Evolutionary conservation across 2,329 filamentous ascomycete genomes (phyloP).

Genomic region (Arthrinium phaeospermum): DNA sequence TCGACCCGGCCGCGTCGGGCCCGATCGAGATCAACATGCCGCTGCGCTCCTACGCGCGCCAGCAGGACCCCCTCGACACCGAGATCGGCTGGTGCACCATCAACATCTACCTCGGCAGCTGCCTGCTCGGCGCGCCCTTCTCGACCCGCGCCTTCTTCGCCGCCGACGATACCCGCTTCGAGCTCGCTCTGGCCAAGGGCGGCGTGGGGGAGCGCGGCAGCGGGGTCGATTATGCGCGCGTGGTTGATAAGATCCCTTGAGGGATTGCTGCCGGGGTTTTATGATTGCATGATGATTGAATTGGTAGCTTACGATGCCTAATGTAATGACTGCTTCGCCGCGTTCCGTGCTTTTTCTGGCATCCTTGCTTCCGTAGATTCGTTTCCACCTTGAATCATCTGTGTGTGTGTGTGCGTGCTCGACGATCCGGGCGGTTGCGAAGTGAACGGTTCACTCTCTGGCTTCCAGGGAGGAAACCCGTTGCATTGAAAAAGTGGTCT

Average conservation of each 20-base stretch:
- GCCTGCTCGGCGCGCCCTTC: slow-evolving; percentile 41
- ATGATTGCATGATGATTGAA: not conserved
- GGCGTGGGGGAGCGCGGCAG: slow-evolving; percentile 35
- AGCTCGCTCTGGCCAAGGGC: slow-evolving; percentile 41
- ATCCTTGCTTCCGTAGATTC: not conserved
- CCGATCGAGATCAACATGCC: slow-evolving; percentile 34
- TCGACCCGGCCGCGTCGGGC: slow-evolving; percentile 31
- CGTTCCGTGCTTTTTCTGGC: not conserved
- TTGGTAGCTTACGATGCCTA: not conserved
- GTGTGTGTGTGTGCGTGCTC: not conserved
- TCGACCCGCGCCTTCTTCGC: slow-evolving; percentile 38
- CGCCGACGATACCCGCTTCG: slow-evolving; percentile 37
- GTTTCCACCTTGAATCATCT: not conserved
- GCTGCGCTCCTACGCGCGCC: slow-evolving; percentile 38
- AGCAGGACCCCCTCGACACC: slow-evolving; percentile 28
- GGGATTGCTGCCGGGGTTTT: not conserved
- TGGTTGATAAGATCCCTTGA: slow-evolving; percentile 15
- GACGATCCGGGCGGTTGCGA: not conserved
- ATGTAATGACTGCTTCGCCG: not conserved
- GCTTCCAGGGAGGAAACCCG: not conserved
- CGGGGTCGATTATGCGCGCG: slow-evolving; percentile 3
- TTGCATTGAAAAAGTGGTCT: not conserved
- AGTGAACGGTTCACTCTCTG: not conserved
- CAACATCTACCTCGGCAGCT: slow-evolving; percentile 34
- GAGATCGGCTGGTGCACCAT: slow-evolving; percentile 34